Base-by-base conservation (phyloP, 495 filamentous ascomycete species). In the Cladorrhinum samala region DNA sequence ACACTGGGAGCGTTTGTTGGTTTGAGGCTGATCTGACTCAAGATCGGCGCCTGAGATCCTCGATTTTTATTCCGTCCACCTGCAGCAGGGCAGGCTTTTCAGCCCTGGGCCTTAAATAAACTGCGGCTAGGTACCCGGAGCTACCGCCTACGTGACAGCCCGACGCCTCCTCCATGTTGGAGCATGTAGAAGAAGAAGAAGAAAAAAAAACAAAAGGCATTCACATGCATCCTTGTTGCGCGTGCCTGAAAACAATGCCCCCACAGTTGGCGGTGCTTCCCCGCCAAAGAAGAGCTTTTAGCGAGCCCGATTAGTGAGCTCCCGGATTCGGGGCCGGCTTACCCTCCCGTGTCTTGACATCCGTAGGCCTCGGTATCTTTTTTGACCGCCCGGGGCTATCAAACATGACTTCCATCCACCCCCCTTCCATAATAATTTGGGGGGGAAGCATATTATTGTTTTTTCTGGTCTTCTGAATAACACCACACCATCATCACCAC, bases 361-460 rank as follows among this genome's bases (percentile, higher is more conserved):
- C 42, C 42, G 42, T 45, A 23, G 19, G 42, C 42, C 42, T 19
- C 19, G 42, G 42, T 23, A 45, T 45, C 42, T 45, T 33, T 41
- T 45, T 23, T 45, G 9, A 6, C 9, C 18, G 42, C 42, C 42
- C 13, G 39, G 39, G 39, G 39, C n/a, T 14, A 41, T 33, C 27
- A 33, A 33, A 33, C 6, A 33, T 33, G 27, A 33, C 27, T 11
- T 11, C 27, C 5, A 33, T 33, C 11, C 27, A 5, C 6, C n/a
- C 11, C 27, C 11, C 27, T 11, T 33, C 27, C 5, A 33, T 33
- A 5, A 5, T 33, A 5, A 33, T 33, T 33, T 5, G 5, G 5
- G 27, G 5, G 5, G 27, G 5, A 11, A 33, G 5, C 27, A 33
- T 33, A 33, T 33, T 33, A 33, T 6, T 33, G 11, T 11, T 6